Conservation (phyloP, 176 grass and related monocot species). For the Guadua angustifolia region DNA sequence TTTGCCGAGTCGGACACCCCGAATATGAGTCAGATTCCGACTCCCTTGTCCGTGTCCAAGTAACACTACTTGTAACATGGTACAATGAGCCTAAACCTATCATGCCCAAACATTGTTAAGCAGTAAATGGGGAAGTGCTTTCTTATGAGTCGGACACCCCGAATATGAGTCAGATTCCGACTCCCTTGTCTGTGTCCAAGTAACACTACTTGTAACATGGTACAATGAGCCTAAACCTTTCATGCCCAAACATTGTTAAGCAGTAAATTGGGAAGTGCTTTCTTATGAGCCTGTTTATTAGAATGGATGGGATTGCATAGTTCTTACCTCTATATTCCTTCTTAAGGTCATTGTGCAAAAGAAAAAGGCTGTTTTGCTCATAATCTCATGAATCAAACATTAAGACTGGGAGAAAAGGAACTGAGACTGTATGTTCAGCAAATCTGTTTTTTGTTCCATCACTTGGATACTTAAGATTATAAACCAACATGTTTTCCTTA, state of each 20-base stretch:
- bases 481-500: constrained; percentile 20
- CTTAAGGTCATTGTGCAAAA: neutral
- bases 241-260: constrained; percentile 7
- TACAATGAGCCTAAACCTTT: neutral
- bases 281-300: constrained; percentile 10
- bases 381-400: constrained; percentile 11
- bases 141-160: neutral
- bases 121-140: neutral
- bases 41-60: no score
- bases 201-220: neutral
- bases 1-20: no score
- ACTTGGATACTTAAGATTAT: neutral
- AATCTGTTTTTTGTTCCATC: neutral
- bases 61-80: neutral
- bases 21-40: no score
- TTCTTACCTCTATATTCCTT: neutral
- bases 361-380: neutral
- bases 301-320: neutral
- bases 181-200: no score
- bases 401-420: constrained; percentile 1
- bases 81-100: neutral
- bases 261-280: neutral
- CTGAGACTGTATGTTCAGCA: neutral
- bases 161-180: no score
- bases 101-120: constrained; percentile 7